These are phyloP conservation scores for Vanilla planifolia DNA, from an alignment of 106 monocot genomes.

Conservation along the genomic window DNA sequence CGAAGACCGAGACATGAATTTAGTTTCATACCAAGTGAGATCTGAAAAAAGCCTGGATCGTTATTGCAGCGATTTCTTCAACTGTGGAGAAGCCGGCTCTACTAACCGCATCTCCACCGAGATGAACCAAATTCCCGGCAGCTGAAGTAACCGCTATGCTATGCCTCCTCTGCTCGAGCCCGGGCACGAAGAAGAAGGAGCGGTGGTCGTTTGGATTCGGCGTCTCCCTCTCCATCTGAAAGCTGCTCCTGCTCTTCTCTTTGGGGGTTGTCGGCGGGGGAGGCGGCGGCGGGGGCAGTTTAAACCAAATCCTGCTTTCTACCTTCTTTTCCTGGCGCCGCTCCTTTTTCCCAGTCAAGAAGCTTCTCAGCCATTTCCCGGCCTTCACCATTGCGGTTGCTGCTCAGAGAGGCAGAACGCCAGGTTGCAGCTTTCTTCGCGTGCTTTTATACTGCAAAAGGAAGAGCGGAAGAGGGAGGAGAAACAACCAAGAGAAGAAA, in stretches of 20 bases:
- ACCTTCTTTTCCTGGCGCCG: neutral
- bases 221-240: neutral
- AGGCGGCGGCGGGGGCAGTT: neutral
- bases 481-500: neutral
- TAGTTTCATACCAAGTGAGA: neutral
- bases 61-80: neutral
- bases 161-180: conserved; percentile 1
- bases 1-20: no score
- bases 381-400: conserved; percentile 4
- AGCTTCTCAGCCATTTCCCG: conserved; percentile 1
- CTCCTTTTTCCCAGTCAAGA: neutral
- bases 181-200: neutral
- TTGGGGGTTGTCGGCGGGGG: neutral
- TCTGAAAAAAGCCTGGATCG: conserved; percentile 2
- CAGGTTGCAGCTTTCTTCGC: neutral
- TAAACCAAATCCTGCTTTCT: neutral
- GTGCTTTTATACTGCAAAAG: neutral
- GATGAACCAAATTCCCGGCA: neutral
- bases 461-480: neutral
- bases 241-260: neutral
- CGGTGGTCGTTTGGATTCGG: neutral
- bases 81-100: neutral
- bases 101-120: no score
- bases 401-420: neutral
- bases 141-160: neutral